Conservation (phyloP, 768 basidiomycete species). For the Pisolithus orientalis region DNA sequence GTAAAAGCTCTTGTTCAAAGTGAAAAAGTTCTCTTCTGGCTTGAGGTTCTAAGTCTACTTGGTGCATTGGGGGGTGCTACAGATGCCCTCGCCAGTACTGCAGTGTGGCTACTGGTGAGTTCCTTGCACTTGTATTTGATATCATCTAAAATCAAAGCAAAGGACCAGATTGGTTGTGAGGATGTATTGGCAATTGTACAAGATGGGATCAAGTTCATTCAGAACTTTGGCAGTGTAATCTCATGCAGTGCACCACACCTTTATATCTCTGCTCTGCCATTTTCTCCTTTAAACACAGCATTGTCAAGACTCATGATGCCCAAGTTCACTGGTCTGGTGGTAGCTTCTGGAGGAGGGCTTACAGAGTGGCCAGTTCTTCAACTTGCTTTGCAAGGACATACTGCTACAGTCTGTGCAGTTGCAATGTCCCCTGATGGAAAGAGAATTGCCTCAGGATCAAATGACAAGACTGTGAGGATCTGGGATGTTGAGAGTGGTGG, state of each 20-base stretch:
- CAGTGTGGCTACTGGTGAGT: background rate
- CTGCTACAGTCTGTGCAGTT: background rate
- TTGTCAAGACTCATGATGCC: background rate
- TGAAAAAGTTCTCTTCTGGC: background rate
- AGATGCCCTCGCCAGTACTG: background rate
- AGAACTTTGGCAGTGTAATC: conserved; percentile 6
- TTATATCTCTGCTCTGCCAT: conserved; percentile 20
- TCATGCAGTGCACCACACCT: conserved; percentile 16
- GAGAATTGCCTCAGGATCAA: background rate
- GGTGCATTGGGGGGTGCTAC: background rate
- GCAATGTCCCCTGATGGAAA: background rate
- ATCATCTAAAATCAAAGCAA: no score
- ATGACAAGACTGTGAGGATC: background rate
- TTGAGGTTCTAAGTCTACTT: background rate
- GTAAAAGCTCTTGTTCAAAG: background rate
- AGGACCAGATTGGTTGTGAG: no score
- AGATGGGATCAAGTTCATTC: conserved; percentile 11
- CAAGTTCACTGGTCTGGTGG: background rate
- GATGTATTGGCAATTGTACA: background rate
- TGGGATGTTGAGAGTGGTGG: background rate
- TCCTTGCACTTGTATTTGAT: no score
- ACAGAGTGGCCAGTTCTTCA: background rate
- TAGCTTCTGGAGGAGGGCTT: background rate
- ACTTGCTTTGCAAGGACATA: background rate
- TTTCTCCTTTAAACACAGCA: conserved; percentile 20